A percentile compares a stretch with the other conserved stretches of the same genome.
Conservation (phyloP, 2,329 filamentous ascomycete genomes). For the Fonsecaea erecta region DNA sequence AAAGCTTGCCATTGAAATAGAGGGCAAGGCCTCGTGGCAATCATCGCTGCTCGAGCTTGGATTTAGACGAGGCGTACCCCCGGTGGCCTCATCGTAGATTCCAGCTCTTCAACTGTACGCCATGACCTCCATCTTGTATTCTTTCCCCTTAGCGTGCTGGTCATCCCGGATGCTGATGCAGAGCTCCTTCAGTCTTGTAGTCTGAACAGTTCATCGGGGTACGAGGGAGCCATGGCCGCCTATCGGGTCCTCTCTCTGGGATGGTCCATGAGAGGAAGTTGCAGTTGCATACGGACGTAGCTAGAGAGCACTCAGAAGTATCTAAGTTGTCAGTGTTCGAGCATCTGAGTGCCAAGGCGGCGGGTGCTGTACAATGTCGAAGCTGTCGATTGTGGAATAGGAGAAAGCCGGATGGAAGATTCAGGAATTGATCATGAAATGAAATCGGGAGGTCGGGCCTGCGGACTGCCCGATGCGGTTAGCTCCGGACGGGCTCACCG, state of each 20-base stretch:
- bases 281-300: background rate
- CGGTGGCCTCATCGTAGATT: background rate
- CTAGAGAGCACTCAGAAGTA: background rate
- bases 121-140: background rate
- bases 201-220: background rate
- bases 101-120: background rate
- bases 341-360: background rate
- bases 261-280: background rate
- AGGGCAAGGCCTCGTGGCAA: background rate
- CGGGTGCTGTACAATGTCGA: background rate
- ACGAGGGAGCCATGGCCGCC: background rate
- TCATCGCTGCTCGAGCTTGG: background rate
- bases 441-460: background rate
- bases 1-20: background rate
- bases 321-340: background rate
- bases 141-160: background rate
- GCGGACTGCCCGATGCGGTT: conserved; percentile 4
- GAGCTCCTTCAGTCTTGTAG: background rate
- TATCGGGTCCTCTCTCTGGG: background rate
- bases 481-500: background rate
- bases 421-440: background rate
- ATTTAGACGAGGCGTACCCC: background rate
- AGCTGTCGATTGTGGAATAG: background rate
- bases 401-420: background rate
- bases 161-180: background rate